A percentile compares a stretch with the other conserved stretches of the same genome.
These are phyloP conservation scores for Lyophyllum semitale DNA, from an alignment of 768 basidiomycete genomes.

Conservation along the genomic window DNA sequence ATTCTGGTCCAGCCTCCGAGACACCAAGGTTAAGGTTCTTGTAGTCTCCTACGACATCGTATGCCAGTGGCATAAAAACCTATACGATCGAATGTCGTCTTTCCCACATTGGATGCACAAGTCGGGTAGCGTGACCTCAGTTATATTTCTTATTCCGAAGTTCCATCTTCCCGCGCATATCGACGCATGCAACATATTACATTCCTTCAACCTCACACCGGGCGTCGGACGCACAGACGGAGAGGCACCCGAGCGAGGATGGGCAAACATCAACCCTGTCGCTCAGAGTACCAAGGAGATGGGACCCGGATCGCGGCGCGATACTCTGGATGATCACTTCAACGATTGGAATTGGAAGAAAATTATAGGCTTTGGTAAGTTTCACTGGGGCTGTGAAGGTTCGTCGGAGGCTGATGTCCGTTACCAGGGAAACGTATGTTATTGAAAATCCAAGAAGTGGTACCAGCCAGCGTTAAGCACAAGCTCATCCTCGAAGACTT, in stretches of 20 bases:
- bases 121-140: not conserved
- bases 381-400: too few species aligned
- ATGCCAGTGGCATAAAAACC: slow-evolving; percentile 25
- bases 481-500: not conserved
- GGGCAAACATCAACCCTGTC: slow-evolving; percentile 21
- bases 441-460: slow-evolving; percentile 1
- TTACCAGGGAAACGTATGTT: not conserved
- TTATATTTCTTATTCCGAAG: slow-evolving; percentile 25
- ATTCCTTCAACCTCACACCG: slow-evolving; percentile 23
- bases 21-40: not conserved
- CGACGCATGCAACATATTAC: slow-evolving; percentile 14
- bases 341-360: too few species aligned
- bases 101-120: not conserved
- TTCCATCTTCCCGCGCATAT: slow-evolving; percentile 29
- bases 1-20: slow-evolving; percentile 12
- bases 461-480: not conserved
- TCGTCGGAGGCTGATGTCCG: too few species aligned
- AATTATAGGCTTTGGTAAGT: too few species aligned
- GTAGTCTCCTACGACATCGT: slow-evolving; percentile 28
- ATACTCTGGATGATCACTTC: too few species aligned
- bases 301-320: slow-evolving; percentile 19
- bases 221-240: too few species aligned
- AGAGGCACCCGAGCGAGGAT: slow-evolving; percentile 18
- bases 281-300: slow-evolving; percentile 23
- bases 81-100: slow-evolving; percentile 12